Conservation (phyloP, 2,329 filamentous ascomycete species). For the Xylariaceae sp. region DNA sequence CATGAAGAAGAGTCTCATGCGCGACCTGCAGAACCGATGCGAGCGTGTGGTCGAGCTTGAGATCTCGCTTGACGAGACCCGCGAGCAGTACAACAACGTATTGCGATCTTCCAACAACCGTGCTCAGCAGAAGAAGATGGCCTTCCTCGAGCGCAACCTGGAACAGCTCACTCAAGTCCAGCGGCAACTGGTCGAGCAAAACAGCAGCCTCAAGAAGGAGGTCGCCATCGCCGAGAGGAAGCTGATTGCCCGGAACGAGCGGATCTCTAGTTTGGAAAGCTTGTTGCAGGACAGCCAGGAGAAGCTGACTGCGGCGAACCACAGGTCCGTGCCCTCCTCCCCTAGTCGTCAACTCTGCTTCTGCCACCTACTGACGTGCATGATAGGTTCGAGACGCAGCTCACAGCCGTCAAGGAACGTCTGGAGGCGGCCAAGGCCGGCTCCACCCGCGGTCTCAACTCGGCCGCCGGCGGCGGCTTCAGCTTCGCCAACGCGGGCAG, state of each 20-base stretch:
- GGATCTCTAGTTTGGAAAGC: slow-evolving; percentile 87
- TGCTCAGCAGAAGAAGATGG: slow-evolving; percentile 99
- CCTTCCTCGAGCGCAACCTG: slow-evolving; percentile 94
- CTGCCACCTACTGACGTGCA: slow-evolving; percentile 19
- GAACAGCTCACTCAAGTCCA: slow-evolving; percentile 97
- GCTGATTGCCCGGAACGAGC: slow-evolving; percentile 90
- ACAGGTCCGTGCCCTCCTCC: slow-evolving; percentile 61
- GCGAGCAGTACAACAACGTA: slow-evolving; percentile 99
- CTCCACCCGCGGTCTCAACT: slow-evolving; percentile 74
- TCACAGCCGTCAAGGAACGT: slow-evolving; percentile 94
- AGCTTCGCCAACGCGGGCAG: slow-evolving; percentile 59
- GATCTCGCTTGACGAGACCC: slow-evolving; percentile 92
- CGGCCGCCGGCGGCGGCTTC: slow-evolving; percentile 56
- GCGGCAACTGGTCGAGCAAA: slow-evolving; percentile 95
- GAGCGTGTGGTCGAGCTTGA: slow-evolving; percentile 97
- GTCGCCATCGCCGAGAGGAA: slow-evolving; percentile 98
- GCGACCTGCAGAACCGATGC: slow-evolving; percentile 94
- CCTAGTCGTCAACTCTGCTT: slow-evolving; percentile 7
- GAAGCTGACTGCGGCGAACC: slow-evolving; percentile 93
- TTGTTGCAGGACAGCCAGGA: slow-evolving; percentile 95
- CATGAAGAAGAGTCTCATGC: slow-evolving; percentile 99
- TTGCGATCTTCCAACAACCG: slow-evolving; percentile 94
- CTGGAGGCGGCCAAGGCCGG: slow-evolving; percentile 91
- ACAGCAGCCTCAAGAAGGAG: slow-evolving; percentile 95
- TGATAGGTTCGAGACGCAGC: slow-evolving; percentile 87